Conservation (phyloP, 192 early-diverging fungal genomes). For the Coemansia sp. region DNA sequence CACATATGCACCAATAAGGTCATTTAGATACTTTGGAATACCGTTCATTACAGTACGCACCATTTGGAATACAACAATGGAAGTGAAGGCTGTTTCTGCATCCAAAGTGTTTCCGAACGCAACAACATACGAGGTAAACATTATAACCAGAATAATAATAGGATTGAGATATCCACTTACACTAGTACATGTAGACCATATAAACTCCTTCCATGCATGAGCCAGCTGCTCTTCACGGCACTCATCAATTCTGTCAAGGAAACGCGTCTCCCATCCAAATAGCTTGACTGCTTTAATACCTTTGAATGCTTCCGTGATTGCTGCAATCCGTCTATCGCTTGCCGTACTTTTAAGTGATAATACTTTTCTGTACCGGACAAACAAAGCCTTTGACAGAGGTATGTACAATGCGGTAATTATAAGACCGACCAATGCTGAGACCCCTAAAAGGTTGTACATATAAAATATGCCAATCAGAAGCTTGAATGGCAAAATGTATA, state of each 20-base stretch:
- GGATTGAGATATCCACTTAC: constrained; percentile 50
- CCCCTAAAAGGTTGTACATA: constrained; percentile 72
- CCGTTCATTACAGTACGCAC: constrained; percentile 53
- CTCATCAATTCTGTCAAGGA: constrained; percentile 64
- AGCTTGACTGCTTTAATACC: constrained; percentile 91
- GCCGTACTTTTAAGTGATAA: constrained; percentile 51
- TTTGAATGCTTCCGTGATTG: constrained; percentile 76
- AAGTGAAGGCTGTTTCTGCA: constrained; percentile 64
- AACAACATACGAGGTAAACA: constrained; percentile 59
- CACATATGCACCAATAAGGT: constrained; percentile 61
- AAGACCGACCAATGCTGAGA: constrained; percentile 71
- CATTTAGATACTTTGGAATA: constrained; percentile 29
- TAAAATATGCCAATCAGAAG: constrained; percentile 60
- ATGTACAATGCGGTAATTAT: constrained; percentile 62
- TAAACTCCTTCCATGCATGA: constrained; percentile 55
- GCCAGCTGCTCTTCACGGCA: constrained; percentile 46
- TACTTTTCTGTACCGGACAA: constrained; percentile 42
- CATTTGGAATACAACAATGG: constrained; percentile 61
- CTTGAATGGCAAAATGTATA: constrained; percentile 60
- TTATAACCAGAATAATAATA: constrained; percentile 45
- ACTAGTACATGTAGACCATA: constrained; percentile 30
- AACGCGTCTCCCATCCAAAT: constrained; percentile 73
- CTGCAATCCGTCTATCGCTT: constrained; percentile 67
- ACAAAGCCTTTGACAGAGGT: constrained; percentile 52
- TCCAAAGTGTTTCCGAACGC: constrained; percentile 57